Evolutionary conservation across 805 yeast species (phyloP).

Genomic region (Wickerhamiella brachini): DNA sequence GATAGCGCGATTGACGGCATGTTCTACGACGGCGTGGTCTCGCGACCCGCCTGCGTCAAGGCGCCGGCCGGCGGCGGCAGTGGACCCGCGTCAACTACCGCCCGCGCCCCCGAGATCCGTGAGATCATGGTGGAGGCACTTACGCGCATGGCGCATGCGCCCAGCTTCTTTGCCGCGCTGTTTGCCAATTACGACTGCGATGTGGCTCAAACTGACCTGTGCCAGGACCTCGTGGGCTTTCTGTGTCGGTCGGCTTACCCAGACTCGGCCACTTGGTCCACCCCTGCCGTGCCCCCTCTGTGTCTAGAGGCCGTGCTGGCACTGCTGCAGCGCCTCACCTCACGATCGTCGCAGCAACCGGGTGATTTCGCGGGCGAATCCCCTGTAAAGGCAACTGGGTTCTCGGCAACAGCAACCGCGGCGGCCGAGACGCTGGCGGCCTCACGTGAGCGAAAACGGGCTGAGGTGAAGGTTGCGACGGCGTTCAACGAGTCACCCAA

Average conservation of each 20-base stretch:
- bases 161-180: constrained; percentile 58
- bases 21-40: constrained; percentile 29
- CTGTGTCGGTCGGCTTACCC: constrained; percentile 72
- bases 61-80: constrained; percentile 28
- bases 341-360: neutral
- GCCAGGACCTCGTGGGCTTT: constrained; percentile 51
- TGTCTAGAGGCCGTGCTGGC: constrained; percentile 80
- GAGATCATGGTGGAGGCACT: constrained; percentile 77
- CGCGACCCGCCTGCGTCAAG: constrained; percentile 39
- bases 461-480: constrained; percentile 63
- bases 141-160: constrained; percentile 47
- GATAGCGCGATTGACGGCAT: constrained; percentile 26
- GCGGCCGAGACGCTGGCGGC: constrained; percentile 7
- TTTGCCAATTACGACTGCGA: constrained; percentile 85
- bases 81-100: too few species aligned
- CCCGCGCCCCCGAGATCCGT: constrained; percentile 30
- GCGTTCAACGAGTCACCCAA: constrained; percentile 68
- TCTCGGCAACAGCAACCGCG: constrained; percentile 24
- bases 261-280: constrained; percentile 64
- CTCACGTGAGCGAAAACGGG: constrained; percentile 36
- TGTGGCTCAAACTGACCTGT: constrained; percentile 68
- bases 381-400: too few species aligned
- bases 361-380: too few species aligned
- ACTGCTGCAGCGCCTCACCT: constrained; percentile 33
- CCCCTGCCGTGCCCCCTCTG: constrained; percentile 82